Percentiles rank a stretch among this genome's conserved stretches.
These are phyloP conservation scores for Leucoagaricus sp. DNA, from an alignment of 1,284 basidiomycete genomes.

Conservation along the genomic window DNA sequence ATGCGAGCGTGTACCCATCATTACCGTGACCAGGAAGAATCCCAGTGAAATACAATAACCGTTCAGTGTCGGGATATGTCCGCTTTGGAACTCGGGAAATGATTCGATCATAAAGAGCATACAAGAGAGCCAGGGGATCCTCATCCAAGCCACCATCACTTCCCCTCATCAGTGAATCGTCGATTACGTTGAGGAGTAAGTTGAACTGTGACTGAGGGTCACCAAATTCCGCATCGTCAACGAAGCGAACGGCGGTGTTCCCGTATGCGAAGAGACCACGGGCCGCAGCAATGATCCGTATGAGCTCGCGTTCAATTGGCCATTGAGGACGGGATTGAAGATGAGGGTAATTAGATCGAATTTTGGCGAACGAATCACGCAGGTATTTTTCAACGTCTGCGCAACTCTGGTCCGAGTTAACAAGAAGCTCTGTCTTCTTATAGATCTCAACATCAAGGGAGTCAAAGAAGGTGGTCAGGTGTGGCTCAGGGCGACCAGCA, in stretches of 20 bases:
- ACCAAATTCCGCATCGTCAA: not conserved
- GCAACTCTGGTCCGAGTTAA: not conserved
- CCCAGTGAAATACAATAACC: not conserved
- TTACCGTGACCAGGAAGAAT: not conserved
- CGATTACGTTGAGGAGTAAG: not conserved
- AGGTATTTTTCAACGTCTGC: not conserved
- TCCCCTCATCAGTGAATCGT: not conserved
- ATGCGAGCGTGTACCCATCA: not conserved
- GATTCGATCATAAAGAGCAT: slow-evolving; percentile 1
- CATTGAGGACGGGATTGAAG: not conserved
- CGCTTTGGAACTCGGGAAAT: not conserved
- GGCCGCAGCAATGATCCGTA: not conserved
- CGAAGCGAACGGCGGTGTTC: not conserved
- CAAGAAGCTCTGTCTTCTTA: not conserved
- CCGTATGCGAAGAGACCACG: not conserved
- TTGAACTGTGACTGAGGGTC: not conserved
- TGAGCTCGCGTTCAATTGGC: not conserved
- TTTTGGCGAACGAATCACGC: not conserved
- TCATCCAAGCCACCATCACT: too few species aligned
- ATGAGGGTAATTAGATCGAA: not conserved
- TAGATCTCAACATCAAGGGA: too few species aligned
- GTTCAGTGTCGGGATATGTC: not conserved
- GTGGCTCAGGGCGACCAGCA: slow-evolving; percentile 4
- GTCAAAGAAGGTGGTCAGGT: not conserved
- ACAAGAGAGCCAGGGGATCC: not conserved